These are phyloP conservation scores for Cucurbita maxima DNA, from an alignment of 306 rosid species.

Conservation along the genomic window DNA sequence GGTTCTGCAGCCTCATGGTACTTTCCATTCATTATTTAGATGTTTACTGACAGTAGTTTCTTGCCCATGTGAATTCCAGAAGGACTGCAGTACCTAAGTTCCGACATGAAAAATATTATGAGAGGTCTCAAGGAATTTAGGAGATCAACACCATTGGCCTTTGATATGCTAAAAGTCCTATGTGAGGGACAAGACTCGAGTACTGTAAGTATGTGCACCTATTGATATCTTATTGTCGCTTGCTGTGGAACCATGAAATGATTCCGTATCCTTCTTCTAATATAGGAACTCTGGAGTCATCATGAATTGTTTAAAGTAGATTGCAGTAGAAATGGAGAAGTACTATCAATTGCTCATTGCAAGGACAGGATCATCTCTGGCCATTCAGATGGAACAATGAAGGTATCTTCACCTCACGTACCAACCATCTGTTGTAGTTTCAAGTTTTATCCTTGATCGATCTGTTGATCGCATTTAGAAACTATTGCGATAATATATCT, in stretches of 20 bases:
- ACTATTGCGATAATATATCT: neutral
- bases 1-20: neutral
- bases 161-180: conserved; percentile 50
- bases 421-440: neutral
- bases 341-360: conserved; percentile 43
- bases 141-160: conserved; percentile 59
- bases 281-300: conserved; percentile 69
- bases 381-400: conserved; percentile 86
- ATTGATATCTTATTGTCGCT: neutral
- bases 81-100: conserved; percentile 41
- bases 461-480: neutral
- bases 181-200: conserved; percentile 49
- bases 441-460: neutral
- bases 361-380: conserved; percentile 64
- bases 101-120: conserved; percentile 41
- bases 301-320: conserved; percentile 61
- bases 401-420: conserved; percentile 30
- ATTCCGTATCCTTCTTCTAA: conserved; percentile 9
- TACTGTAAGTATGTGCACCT: conserved; percentile 34
- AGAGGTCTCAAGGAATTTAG: conserved; percentile 70
- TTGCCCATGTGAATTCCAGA: conserved; percentile 42
- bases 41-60: neutral
- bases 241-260: neutral
- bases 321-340: conserved; percentile 79
- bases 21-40: neutral